Conservation (phyloP, 2,329 filamentous ascomycete genomes). For the Ophiostoma tasmaniense region DNA sequence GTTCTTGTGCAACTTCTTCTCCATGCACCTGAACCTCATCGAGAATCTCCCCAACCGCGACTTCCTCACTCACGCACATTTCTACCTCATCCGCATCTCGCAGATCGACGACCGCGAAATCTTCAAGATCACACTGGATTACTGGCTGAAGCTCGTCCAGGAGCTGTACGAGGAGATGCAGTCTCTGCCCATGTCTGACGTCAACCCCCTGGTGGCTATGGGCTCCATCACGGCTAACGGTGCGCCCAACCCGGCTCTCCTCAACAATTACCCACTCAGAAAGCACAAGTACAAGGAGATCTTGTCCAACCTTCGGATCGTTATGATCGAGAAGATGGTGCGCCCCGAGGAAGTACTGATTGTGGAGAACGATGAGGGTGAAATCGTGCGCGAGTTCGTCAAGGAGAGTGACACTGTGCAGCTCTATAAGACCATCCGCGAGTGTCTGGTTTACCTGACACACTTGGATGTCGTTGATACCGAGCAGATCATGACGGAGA, state of each 20-base stretch:
- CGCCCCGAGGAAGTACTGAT: slow-evolving; percentile 94
- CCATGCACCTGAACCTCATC: slow-evolving; percentile 82
- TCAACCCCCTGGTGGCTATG: slow-evolving; percentile 77
- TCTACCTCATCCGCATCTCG: slow-evolving; percentile 95
- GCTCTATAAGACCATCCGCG: slow-evolving; percentile 96
- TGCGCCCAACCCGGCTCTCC: slow-evolving; percentile 72
- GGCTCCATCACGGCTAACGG: slow-evolving; percentile 68
- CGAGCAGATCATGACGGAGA: slow-evolving; percentile 98
- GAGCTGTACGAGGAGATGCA: slow-evolving; percentile 99
- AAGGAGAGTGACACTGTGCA: slow-evolving; percentile 99
- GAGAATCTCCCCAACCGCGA: slow-evolving; percentile 94
- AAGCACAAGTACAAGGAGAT: slow-evolving; percentile 98
- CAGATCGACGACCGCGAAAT: slow-evolving; percentile 98
- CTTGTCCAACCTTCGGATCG: slow-evolving; percentile 82
- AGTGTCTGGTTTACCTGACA: slow-evolving; percentile 93
- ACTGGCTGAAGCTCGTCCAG: slow-evolving; percentile 97
- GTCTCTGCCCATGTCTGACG: slow-evolving; percentile 79
- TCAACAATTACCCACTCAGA: slow-evolving; percentile 83
- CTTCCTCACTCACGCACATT: slow-evolving; percentile 91
- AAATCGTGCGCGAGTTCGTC: slow-evolving; percentile 97
- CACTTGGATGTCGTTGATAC: slow-evolving; percentile 96
- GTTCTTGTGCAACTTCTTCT: slow-evolving; percentile 95
- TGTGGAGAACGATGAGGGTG: slow-evolving; percentile 98
- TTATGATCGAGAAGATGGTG: slow-evolving; percentile 99
- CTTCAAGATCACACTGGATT: slow-evolving; percentile 98